Percentiles rank a stretch among this genome's conserved stretches.
These are phyloP conservation scores for Ophiocordyceps camponoti-rufipedis DNA, from an alignment of 2,329 filamentous ascomycete species.

Conservation along the genomic window DNA sequence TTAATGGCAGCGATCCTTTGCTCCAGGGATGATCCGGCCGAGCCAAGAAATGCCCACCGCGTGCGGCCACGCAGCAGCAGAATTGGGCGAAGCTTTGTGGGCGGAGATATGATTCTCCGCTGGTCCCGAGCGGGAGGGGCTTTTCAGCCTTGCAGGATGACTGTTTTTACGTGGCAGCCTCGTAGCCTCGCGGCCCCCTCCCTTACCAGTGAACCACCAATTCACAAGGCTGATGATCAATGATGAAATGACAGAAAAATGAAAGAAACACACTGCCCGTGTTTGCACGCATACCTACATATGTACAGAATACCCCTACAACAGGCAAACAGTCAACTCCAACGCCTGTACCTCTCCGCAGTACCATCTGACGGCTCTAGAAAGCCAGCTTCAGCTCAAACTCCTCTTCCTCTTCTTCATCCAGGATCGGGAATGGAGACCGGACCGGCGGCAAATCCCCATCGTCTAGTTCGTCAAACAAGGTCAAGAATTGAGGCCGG, in stretches of 20 bases:
- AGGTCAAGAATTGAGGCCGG: conserved; percentile 35
- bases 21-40: not conserved
- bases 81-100: not conserved
- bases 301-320: not conserved
- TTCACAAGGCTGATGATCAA: not conserved
- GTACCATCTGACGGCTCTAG: conserved; percentile 2
- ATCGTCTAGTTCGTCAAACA: conserved; percentile 35
- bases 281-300: not conserved
- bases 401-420: conserved; percentile 31
- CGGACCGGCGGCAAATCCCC: conserved; percentile 14
- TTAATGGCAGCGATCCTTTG: not conserved
- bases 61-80: not conserved
- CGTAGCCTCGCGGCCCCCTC: not conserved
- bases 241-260: not conserved
- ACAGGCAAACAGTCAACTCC: not conserved
- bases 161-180: too few species aligned
- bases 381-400: conserved; percentile 34
- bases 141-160: too few species aligned
- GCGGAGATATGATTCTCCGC: not conserved
- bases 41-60: not conserved
- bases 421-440: conserved; percentile 7
- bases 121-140: too few species aligned
- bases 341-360: not conserved
- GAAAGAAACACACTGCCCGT: not conserved
- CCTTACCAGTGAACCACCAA: too few species aligned